Base-by-base conservation (phyloP, 305 asterid genomes). In the Fraxinus baroniana region DNA sequence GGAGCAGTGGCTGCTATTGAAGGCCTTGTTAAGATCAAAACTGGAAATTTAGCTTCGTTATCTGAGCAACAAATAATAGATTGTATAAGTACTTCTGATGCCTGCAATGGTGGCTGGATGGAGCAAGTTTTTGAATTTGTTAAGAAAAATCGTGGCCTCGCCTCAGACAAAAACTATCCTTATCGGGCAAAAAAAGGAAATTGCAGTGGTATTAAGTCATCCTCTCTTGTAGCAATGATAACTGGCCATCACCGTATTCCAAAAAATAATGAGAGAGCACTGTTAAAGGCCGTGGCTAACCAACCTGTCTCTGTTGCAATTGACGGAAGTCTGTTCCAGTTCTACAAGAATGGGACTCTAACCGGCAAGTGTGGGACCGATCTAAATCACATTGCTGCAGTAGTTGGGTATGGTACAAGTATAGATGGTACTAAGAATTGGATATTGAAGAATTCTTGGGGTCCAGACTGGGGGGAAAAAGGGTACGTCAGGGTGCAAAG, bases 401-500 rank as follows among this genome's bases (percentile, higher is more conserved):
- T 75, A 18, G 87, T 88, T 3, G 91, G 91, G 13, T 85, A 86
- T 15, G 90, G 91, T 0, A 44, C 13, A 18, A 82, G 49, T 76
- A 81, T 74, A 57, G 57, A 81, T 6, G 89, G 85, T 0, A 78
- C 36, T n/a, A 84, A 86, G 52, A 87, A 77, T 70, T 88, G 90
- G 93, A 3, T 86, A 36, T 1, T 90, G 9, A 88, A 88, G 85
- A 90, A 90, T 52, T 90, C 89, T 3, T 90, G 90, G 91, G 91
- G 88, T 4, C 0, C 39, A 0, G 7, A 13, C 0, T 49, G 20
- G 20, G 60, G 60, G n/a, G 20, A 49, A 15, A 49, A 49, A 1
- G 60, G 60, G 20, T 15, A 49, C 7, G 15, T 49, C 20, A 15
- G 60, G 60, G 6, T 49, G 60, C 7, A 49, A 49, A 49, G 60